Base-by-base conservation (phyloP, 371 early-diverging fungal species). In the Parasitella parasitica region DNA sequence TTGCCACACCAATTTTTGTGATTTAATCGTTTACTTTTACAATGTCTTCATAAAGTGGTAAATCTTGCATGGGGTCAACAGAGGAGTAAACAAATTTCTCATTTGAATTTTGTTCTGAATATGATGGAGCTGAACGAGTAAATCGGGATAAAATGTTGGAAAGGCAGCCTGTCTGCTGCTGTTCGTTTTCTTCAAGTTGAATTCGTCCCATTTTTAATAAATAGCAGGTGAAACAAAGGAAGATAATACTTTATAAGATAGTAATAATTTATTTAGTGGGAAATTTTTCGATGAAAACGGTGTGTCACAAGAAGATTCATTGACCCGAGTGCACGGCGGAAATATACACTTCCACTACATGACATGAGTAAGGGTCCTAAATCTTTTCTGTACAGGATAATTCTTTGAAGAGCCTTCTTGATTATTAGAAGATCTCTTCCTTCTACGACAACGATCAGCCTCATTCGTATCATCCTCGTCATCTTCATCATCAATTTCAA, bases 21-120 rank as follows among this genome's bases (percentile, higher is more conserved):
- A n/a, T n/a, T n/a, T n/a, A n/a, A n/a, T n/a, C n/a, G n/a, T n/a
- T 61, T 61, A 64, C 70, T 46, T 64, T n/a, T 15, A 64, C 57
- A 41, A 61, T 57, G 15, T 69, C 69, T 39, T 64, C 57, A 57
- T 69, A 69, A 52, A 57, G 49, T 38, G 69, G 64, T 16, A 68
- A 48, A 18, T 60, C 35, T 18, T 60, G 54, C 67, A 67, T 67
- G 22, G 61, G 53, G 18, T 55, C 36, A 24, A 57, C 37, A 35
- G 57, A 38, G 34, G 57, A 39, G 27, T 61, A 62, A 12, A 60
- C 13, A 26, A 62, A 67, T 41, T 67, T 61, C 28, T 63, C 69
- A 46, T 55, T 55, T n/a, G 39, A 26, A 46, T 24, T 46, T 24
- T 11, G 12, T 12, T 1, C 6, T 12, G 28, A 38, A 16, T 41